Base-by-base conservation (phyloP, 2,329 filamentous ascomycete species). In the Aspergillus fructus region DNA sequence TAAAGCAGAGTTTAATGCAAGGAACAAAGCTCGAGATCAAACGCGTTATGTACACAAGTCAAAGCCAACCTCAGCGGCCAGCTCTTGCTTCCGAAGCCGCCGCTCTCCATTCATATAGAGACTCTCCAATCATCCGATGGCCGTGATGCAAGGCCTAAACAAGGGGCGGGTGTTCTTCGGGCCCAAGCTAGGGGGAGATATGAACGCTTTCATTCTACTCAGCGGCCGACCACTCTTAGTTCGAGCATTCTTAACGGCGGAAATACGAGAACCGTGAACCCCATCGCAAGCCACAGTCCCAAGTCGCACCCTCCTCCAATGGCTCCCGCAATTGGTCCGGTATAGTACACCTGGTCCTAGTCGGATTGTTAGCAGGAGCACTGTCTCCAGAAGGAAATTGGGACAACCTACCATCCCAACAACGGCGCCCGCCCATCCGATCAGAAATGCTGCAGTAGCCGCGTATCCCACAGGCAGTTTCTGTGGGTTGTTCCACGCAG, bases 391-490 rank as follows among this genome's bases (percentile, higher is more conserved):
- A 43, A 24, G 21, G 34, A 41, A n/a, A 17, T 40, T 1, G 47
- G 12, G 33, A 43, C 15, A 52, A 54, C 61, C 56, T 65, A 73
- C 71, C 74, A 78, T 78, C 21, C 74, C 72, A 42, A 76, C 60
- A 45, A 77, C 72, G 2, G 74, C 74, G 4, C 74, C 74, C 12
- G 67, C 69, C 73, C 74, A 77, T 8, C 75, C 75, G 37, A 76
- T 61, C 12, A 76, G 56, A 57, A 75, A 77, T 27, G 72, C 64
- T 11, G 66, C 50, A 11, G 68, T 66, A 4, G 76, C 77, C 15
- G 78, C 78, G 21, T 73, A 62, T 1, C 78, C 78, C 15, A 76
- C 53, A 3, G 78, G 77, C 21, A 79, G 63, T 53, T 70, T 72
- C 33, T 59, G 59, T 12, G 62, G 66, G 49, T 73, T 67, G 50